A percentile compares a stretch with the other conserved stretches of the same genome.
phyloP scores from a whole-genome alignment of 2,329 filamentous ascomycete genomes.

The Hirsutella thompsonii region DNA sequence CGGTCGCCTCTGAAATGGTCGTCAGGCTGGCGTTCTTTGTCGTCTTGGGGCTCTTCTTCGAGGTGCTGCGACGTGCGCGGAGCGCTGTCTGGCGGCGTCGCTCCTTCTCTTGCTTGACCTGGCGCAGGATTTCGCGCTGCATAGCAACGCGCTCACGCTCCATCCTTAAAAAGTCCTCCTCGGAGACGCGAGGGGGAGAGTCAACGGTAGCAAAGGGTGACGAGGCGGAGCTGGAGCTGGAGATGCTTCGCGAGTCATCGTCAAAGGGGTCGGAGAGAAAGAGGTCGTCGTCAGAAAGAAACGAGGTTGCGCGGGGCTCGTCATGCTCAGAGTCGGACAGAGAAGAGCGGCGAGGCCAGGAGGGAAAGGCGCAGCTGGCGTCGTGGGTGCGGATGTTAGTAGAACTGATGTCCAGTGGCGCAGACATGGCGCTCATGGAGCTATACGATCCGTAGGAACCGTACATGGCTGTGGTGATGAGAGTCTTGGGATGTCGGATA shows the following conservation, averaged over 20 bases:
- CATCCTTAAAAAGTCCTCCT: slow-evolving; percentile 35
- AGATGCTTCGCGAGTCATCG: slow-evolving; percentile 35
- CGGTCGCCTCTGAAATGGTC: slow-evolving; percentile 35
- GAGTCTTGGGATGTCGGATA: slow-evolving; percentile 10
- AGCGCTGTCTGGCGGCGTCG: slow-evolving; percentile 28
- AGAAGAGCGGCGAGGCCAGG: slow-evolving; percentile 43
- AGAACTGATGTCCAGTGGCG: slow-evolving; percentile 33
- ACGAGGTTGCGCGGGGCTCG: slow-evolving; percentile 37
- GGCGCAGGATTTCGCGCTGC: slow-evolving; percentile 39
- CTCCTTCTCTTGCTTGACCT: slow-evolving; percentile 42
- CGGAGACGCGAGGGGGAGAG: slow-evolving; percentile 24
- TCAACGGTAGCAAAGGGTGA: slow-evolving; percentile 16
- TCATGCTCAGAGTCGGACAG: slow-evolving; percentile 29
- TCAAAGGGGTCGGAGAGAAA: slow-evolving; percentile 38
- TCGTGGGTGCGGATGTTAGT: slow-evolving; percentile 27
- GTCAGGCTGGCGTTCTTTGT: slow-evolving; percentile 36
- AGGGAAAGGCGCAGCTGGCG: slow-evolving; percentile 41
- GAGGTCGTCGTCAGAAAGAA: slow-evolving; percentile 52
- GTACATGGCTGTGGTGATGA: slow-evolving; percentile 26
- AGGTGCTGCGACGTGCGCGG: slow-evolving; percentile 19
- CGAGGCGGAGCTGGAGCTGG: slow-evolving; percentile 29
- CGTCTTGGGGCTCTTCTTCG: slow-evolving; percentile 36
- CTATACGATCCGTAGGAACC: slow-evolving; percentile 37
- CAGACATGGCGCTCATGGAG: slow-evolving; percentile 29
- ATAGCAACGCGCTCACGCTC: slow-evolving; percentile 36